Evolutionary conservation across 1,139 yeast genomes (phyloP), one percentile per base, ranked within the genome.

Genomic region (Saccharomyces hybrid): DNA sequence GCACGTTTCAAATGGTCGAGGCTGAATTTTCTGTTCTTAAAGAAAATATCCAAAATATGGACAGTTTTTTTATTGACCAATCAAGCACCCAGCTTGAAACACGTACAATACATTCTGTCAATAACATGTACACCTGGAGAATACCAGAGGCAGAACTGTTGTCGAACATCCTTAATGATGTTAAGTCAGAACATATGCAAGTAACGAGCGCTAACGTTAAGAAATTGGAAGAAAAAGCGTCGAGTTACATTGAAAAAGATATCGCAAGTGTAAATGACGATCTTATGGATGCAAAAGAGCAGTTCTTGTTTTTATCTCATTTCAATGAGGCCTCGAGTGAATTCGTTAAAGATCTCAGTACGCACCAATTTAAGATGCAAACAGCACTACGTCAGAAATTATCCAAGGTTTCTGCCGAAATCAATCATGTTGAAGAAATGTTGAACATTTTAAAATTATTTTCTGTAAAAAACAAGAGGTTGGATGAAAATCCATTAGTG

Each of bases 11-110:
- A 52, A 71, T 71, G 47, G 69, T 75, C 1, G 71, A 71, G 3
- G 75, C 78, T 4, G 77, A 77, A 53, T 59, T 78, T 16, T 60
- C 61, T n/a, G 70, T 74, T 1, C 53, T 78, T 27, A 60, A 62
- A 6, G 65, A 64, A 51, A 78, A 78, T 56, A 55, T 71, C 8
- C 27, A 50, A 2, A 63, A 65, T 4, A 51, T 76, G 14, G 68
- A 68, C 12, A 53, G 47, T 0, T 75, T 73, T 52, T 54, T 78
- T 16, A 53, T 57, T 9, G 77, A 75, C 52, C 80, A 78, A 52
- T 51, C 67, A 11, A 61, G 65, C 2, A 52, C 14, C 6, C 32
- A 14, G 2, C 50, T 66, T 1, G 60, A 56, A 11, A 28, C 57
- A 5, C 63, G 67, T 42, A 58, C 65, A 12, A 55, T 49, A 52